A percentile compares a stretch with the other conserved stretches of the same genome.
Conservation (phyloP, 2,329 filamentous ascomycete genomes). For the Emericellopsis atlantica region DNA sequence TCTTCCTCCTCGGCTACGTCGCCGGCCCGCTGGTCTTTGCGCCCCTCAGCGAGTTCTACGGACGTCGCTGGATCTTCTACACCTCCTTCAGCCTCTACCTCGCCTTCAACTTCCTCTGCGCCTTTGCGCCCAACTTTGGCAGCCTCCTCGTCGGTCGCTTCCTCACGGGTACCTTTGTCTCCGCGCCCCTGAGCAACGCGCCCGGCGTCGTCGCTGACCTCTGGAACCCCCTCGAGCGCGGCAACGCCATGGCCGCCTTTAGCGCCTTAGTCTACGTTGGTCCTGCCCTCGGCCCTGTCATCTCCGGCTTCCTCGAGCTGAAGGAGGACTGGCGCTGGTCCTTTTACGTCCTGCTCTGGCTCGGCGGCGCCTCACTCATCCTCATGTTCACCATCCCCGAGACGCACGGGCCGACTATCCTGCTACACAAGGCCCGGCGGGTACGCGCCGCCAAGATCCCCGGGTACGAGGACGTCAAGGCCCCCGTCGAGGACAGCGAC, state of each 20-base stretch:
- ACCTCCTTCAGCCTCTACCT: constrained; percentile 33
- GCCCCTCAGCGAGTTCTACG: constrained; percentile 44
- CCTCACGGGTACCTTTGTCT: constrained; percentile 40
- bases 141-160: constrained; percentile 40
- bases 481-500: constrained; percentile 28
- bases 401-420: constrained; percentile 35
- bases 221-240: constrained; percentile 37
- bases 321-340: constrained; percentile 41
- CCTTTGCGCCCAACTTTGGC: constrained; percentile 40
- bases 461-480: constrained; percentile 37
- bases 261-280: constrained; percentile 39
- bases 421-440: constrained; percentile 39
- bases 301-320: constrained; percentile 43
- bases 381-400: constrained; percentile 47
- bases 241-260: constrained; percentile 41
- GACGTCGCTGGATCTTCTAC: constrained; percentile 39
- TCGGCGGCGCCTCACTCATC: constrained; percentile 22
- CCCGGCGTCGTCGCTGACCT: constrained; percentile 41
- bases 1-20: constrained; percentile 44
- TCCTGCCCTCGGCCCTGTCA: constrained; percentile 37
- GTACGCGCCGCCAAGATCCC: constrained; percentile 33
- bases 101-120: constrained; percentile 38
- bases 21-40: constrained; percentile 46
- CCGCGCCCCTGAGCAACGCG: constrained; percentile 32
- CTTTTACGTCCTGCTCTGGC: constrained; percentile 32